Evolutionary conservation across 2,329 filamentous ascomycete genomes (phyloP), one percentile per base, ranked within the genome.

Genomic region (Aureobasidium vineae): DNA sequence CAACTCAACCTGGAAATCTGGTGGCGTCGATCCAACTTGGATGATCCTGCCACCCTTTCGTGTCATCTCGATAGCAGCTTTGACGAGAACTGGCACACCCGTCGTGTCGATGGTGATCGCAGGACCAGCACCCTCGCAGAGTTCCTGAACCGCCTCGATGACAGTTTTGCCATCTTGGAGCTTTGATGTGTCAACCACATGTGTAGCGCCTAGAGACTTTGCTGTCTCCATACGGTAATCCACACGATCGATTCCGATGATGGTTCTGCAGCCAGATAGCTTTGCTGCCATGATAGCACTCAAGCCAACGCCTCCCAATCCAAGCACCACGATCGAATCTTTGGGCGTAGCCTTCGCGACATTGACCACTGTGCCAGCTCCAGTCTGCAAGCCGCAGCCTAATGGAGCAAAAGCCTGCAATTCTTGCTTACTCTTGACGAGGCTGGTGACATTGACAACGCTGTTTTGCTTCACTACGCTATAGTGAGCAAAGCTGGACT

Each of bases 21-120:
- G 76, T 47, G 79, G 78, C 5, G 82, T 77, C 0, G 79, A 79
- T 0, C 83, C 83, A 21, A 85, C 80, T 69, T 84, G 80, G 6
- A 84, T 77, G 31, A 84, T 76, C 68, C 80, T 80, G 1, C 82
- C 83, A 66, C 77, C 77, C 36, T 78, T 78, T 15, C 79, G 73
- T 5, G 81, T 77, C 40, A 77, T 77, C 1, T 79, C 75, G 2
- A 83, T 68, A 1, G 77, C 78, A 3, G 79, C 79, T 10, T 79
- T 73, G 19, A 84, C 73, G 66, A 84, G 68, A 45, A 77, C 67
- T 43, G 78, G 73, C 0, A 78, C 77, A 0, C 81, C 84, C 1
- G 81, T 84, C 0, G 82, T 84, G 64, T 85, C 83, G 60, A 85
- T 76, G 5, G 77, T 77, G 40, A 83, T 73, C 2, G 78, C 80